Evolutionary conservation across 306 rosid species (phyloP).

Genomic region (Malus sylvestris): DNA sequence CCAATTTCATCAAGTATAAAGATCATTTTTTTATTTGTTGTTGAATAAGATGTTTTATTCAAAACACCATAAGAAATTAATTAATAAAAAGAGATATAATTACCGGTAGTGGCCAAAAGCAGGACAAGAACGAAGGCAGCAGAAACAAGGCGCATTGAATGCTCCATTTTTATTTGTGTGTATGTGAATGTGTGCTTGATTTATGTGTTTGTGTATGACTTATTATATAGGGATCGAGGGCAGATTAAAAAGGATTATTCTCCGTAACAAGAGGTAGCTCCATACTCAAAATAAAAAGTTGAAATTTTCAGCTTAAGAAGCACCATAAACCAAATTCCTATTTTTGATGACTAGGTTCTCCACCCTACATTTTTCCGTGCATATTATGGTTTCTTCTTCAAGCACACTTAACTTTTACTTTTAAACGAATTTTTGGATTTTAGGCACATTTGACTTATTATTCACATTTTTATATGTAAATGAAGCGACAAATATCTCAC

Average conservation of each 20-base stretch:
- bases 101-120: conserved; percentile 41
- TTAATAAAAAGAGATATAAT: neutral
- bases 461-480: neutral
- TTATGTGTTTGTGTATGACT: neutral
- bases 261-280: neutral
- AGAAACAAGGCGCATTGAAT: conserved; percentile 20
- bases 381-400: neutral
- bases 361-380: neutral
- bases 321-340: neutral
- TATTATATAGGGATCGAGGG: neutral
- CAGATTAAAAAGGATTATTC: neutral
- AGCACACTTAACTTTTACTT: neutral
- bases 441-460: neutral
- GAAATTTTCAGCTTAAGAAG: neutral
- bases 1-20: neutral
- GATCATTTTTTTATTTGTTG: too few relatives aligned
- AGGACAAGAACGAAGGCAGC: conserved; percentile 28
- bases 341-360: neutral
- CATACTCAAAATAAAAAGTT: neutral
- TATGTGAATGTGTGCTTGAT: neutral
- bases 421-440: neutral
- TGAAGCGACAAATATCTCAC: too few relatives aligned
- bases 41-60: neutral
- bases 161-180: conserved; percentile 17
- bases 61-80: neutral